A percentile compares a stretch with the other conserved stretches of the same genome.
Evolutionary conservation across 2,329 filamentous ascomycete genomes (phyloP).

Genomic region (Aaosphaeria pasadenensis): DNA sequence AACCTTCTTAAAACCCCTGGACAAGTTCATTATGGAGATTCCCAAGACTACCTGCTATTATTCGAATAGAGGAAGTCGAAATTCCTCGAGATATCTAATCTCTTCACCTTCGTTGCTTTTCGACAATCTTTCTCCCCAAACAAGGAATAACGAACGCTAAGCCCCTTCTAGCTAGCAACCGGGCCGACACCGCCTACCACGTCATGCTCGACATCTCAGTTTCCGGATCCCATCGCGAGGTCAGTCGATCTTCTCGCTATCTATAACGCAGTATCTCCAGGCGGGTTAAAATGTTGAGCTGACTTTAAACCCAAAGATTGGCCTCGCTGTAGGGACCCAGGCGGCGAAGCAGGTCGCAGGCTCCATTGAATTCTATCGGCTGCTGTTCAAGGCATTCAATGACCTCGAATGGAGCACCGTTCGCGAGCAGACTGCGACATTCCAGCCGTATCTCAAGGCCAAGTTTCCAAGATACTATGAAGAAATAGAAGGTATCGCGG

Average conservation of each 20-base stretch:
- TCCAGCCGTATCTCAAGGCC: constrained; percentile 43
- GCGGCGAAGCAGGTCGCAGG: constrained; percentile 40
- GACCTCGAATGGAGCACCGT: constrained; percentile 48
- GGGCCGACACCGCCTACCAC: neutral
- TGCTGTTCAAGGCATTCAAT: constrained; percentile 47
- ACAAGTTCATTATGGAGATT: too few relatives aligned
- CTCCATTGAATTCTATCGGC: constrained; percentile 47
- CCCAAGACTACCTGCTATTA: too few relatives aligned
- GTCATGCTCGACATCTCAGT: neutral
- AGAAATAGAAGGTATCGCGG: constrained; percentile 52
- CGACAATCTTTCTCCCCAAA: neutral
- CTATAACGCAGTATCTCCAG: too few relatives aligned
- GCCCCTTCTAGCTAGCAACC: neutral
- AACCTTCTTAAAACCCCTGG: too few relatives aligned
- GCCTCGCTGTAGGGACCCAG: constrained; percentile 44
- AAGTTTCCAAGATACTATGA: constrained; percentile 44
- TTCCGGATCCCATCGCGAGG: neutral
- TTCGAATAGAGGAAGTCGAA: too few relatives aligned
- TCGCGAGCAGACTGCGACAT: constrained; percentile 44
- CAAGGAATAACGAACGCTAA: neutral
- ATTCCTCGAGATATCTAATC: neutral
- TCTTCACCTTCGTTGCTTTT: neutral
- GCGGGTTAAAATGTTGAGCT: too few relatives aligned
- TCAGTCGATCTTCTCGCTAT: neutral
- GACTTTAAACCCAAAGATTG: constrained; percentile 40